phyloP scores from a whole-genome alignment of 2,329 filamentous ascomycete species.

The Fonsecaea multimorphosa region DNA sequence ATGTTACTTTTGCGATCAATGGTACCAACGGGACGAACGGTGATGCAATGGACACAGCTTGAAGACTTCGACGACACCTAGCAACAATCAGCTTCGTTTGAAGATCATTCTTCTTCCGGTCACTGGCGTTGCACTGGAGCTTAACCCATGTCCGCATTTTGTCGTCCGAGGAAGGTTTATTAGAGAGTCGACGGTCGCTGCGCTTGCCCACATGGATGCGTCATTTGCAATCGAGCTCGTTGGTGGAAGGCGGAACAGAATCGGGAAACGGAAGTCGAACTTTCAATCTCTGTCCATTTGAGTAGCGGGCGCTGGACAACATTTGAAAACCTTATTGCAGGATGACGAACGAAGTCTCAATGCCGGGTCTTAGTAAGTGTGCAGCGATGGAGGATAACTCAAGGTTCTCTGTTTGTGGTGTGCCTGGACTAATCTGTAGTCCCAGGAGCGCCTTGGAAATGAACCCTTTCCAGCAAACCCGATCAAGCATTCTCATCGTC shows the following conservation, averaged over 20 bases:
- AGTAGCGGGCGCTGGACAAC: neutral
- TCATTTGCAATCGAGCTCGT: neutral
- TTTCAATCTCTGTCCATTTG: neutral
- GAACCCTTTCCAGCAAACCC: neutral
- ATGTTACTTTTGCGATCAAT: slow-evolving; percentile 69
- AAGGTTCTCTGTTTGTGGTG: neutral
- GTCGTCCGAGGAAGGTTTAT: neutral
- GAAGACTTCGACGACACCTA: slow-evolving; percentile 35
- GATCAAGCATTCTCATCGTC: neutral
- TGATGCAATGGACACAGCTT: slow-evolving; percentile 74
- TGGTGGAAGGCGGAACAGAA: neutral
- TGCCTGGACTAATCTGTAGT: neutral
- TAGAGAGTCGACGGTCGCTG: neutral
- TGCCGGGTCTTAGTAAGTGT: neutral
- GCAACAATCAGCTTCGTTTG: neutral
- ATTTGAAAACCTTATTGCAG: neutral
- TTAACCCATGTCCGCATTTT: neutral
- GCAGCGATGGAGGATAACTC: neutral
- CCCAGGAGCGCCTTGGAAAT: neutral
- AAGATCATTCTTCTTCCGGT: neutral
- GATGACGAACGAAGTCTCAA: neutral
- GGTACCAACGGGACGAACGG: slow-evolving; percentile 51
- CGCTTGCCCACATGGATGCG: neutral
- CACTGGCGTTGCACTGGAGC: neutral
- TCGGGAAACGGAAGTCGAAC: neutral